phyloP scores from a whole-genome alignment of 352 stramenopile species.

The Phytophthora brassicae region DNA sequence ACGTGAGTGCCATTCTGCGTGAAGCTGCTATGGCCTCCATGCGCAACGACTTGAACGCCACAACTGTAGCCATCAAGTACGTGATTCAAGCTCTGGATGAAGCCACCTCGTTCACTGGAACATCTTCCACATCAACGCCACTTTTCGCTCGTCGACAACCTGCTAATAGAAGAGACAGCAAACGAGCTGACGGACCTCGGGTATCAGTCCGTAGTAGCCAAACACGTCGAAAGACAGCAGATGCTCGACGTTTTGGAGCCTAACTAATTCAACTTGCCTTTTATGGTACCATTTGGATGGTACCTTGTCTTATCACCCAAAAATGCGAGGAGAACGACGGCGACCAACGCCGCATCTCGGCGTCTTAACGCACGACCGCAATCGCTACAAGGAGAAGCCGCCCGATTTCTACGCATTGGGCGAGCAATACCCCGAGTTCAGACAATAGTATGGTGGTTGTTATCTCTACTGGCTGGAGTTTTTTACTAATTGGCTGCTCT shows the following conservation, averaged over 20 bases:
- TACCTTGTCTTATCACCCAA: neutral
- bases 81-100: constrained; percentile 33
- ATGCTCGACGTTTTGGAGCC: constrained; percentile 52
- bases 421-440: constrained; percentile 56
- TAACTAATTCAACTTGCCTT: constrained; percentile 10
- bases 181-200: constrained; percentile 10
- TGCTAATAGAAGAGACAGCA: constrained; percentile 18
- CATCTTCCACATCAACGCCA: constrained; percentile 7
- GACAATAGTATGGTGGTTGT: constrained; percentile 50
- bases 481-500: neutral
- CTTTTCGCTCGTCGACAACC: constrained; percentile 22
- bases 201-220: constrained; percentile 25
- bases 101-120: constrained; percentile 12
- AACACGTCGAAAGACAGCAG: constrained; percentile 42
- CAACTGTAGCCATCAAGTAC: constrained; percentile 43
- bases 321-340: constrained; percentile 52
- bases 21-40: constrained; percentile 80
- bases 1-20: constrained; percentile 66
- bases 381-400: constrained; percentile 66
- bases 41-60: constrained; percentile 53
- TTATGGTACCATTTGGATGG: constrained; percentile 12
- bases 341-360: constrained; percentile 63
- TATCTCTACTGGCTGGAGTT: neutral
- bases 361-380: constrained; percentile 65
- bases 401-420: constrained; percentile 84